Evolutionary conservation across 768 basidiomycete genomes (phyloP).

Genomic region (Postia placenta): DNA sequence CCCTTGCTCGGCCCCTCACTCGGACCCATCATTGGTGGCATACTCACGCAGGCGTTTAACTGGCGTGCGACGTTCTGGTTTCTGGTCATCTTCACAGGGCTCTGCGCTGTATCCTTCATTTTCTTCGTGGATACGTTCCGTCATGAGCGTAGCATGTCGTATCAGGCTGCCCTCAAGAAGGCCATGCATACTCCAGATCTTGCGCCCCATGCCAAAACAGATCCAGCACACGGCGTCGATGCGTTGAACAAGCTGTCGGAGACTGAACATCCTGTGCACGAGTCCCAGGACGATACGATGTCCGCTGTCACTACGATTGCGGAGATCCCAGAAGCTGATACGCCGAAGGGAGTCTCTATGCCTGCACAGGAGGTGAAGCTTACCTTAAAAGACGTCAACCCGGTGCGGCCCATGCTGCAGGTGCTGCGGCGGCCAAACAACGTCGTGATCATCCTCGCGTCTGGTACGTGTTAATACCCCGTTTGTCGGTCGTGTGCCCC

Average conservation of each 20-base stretch:
- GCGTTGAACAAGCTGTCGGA: neutral
- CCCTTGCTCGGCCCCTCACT: slow-evolving; percentile 68
- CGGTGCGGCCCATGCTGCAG: slow-evolving; percentile 52
- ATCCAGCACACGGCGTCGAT: neutral
- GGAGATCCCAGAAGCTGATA: no score
- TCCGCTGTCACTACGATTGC: slow-evolving; percentile 3
- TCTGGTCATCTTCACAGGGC: slow-evolving; percentile 54
- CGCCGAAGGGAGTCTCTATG: neutral
- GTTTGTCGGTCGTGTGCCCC: no score
- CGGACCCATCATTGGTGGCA: slow-evolving; percentile 71
- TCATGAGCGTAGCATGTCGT: slow-evolving; percentile 75
- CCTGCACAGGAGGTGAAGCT: slow-evolving; percentile 34
- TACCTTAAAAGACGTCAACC: slow-evolving; percentile 66
- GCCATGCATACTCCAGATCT: no score
- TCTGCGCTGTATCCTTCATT: slow-evolving; percentile 50
- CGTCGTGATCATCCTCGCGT: slow-evolving; percentile 53
- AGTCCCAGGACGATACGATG: slow-evolving; percentile 3
- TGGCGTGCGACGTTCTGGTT: slow-evolving; percentile 89
- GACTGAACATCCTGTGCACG: neutral
- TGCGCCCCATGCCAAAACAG: neutral
- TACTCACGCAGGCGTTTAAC: slow-evolving; percentile 53
- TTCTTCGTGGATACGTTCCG: slow-evolving; percentile 82
- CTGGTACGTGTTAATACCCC: no score
- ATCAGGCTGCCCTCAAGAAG: slow-evolving; percentile 57
- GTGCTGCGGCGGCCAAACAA: slow-evolving; percentile 65